Base-by-base conservation (phyloP, 176 grass and related monocot species). In the Triticum dicoccoides region DNA sequence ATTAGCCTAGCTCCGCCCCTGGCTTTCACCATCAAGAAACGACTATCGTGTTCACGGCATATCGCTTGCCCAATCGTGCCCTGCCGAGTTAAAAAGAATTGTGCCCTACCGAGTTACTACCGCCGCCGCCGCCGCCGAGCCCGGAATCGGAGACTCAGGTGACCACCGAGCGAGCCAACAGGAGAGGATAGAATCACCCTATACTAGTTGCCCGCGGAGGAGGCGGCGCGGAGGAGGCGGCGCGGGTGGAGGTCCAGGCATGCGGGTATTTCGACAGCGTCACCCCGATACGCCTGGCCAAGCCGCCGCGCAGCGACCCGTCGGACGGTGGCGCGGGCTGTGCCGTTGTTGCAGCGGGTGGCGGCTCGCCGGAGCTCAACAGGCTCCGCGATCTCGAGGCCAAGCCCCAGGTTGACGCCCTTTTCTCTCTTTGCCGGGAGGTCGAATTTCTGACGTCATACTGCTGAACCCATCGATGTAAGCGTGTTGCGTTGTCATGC, bases 201-300 rank as follows among this genome's bases (percentile, higher is more conserved):
- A 30, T 30, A 30, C 29, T 30, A 30, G 29, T 30, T 32, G 32
- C 32, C 32, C 3, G 32, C 32, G 3, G 32, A 32, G 32, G 32
- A 32, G 32, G 32, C 32, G 32, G 32, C 32, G 86, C 90, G 44
- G 90, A 98, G 75, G 91, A 92, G 88, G 96, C 90, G 8, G 91
- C 84, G 49, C 91, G 76, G 63, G 72, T 92, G 62, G 32, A 32
- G 2, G 91, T 82, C 74, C 82, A 93, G 76, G 90, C 85, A 32
- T 83, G 96, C 75, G 86, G 82, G 23, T 95, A 98, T 81, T 98
- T 95, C 89, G 88, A 94, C 66, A 93, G 76, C 66, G 44, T 91
- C 39, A 61, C 90, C 62, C 96, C 91, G 21, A 92, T 54, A 83
- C 96, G 93, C 76, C 88, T 81, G 18, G 54, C 84, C 65, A 98